These are phyloP conservation scores for Lodderomyces oxycetoniae DNA, from an alignment of 1,139 yeast genomes.

Conservation along the genomic window DNA sequence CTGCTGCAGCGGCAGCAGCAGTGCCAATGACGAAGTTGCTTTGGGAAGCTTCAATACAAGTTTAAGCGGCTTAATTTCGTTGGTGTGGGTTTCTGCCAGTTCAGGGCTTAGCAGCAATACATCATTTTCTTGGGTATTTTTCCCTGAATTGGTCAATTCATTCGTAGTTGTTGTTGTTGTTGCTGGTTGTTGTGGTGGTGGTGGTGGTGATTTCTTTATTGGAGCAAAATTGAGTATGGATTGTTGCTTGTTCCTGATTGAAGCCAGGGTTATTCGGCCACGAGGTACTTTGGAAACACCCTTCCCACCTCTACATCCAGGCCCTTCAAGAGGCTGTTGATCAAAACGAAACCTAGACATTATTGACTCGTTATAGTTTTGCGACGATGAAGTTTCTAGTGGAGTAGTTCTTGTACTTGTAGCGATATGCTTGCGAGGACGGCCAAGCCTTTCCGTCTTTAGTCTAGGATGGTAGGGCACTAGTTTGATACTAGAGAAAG, in stretches of 20 bases:
- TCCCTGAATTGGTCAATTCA: neutral
- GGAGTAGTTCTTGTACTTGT: conserved; percentile 18
- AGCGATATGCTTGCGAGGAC: conserved; percentile 30
- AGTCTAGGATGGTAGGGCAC: conserved; percentile 34
- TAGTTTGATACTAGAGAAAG: too few relatives aligned
- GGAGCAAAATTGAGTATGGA: conserved; percentile 15
- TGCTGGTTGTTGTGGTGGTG: too few relatives aligned
- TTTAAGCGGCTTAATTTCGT: too few relatives aligned
- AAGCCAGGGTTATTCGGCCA: conserved; percentile 27
- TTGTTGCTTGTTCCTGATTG: conserved; percentile 21
- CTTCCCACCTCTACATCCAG: conserved; percentile 44
- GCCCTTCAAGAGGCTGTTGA: conserved; percentile 37
- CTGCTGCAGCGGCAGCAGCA: too few relatives aligned
- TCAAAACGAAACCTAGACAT: conserved; percentile 37
- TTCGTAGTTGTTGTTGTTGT: neutral
- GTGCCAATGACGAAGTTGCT: too few relatives aligned
- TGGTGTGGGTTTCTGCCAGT: neutral
- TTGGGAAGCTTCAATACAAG: too few relatives aligned
- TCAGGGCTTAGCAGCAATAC: neutral
- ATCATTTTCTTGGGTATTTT: neutral
- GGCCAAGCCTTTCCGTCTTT: conserved; percentile 31
- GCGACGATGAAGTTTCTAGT: conserved; percentile 25
- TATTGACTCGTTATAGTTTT: conserved; percentile 31
- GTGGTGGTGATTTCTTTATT: neutral
- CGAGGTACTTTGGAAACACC: conserved; percentile 20